These are phyloP conservation scores for Pichia phayaonensis DNA, from an alignment of 805 yeast species.

Conservation along the genomic window DNA sequence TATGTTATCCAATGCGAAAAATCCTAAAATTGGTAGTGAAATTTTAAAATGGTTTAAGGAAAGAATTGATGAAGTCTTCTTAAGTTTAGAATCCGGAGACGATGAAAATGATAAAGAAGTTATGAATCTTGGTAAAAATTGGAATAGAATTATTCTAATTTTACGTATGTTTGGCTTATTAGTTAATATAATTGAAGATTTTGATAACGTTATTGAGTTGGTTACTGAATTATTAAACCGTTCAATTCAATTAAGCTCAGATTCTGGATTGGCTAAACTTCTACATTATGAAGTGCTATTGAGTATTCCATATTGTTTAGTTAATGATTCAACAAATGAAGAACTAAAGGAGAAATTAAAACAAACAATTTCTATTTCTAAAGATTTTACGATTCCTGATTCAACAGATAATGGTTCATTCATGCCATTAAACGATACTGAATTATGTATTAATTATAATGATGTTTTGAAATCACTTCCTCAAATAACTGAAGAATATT, in stretches of 20 bases:
- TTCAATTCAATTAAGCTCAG: conserved; percentile 50
- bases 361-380: conserved; percentile 40
- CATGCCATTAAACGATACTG: conserved; percentile 27
- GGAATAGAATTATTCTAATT: conserved; percentile 64
- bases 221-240: conserved; percentile 46
- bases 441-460: neutral
- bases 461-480: conserved; percentile 17
- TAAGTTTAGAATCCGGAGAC: conserved; percentile 8
- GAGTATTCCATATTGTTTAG: conserved; percentile 50
- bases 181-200: conserved; percentile 48
- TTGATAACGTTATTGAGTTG: conserved; percentile 32
- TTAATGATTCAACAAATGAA: conserved; percentile 20
- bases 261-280: conserved; percentile 55
- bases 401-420: conserved; percentile 28
- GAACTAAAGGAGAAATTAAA: conserved; percentile 29
- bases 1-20: conserved; percentile 55
- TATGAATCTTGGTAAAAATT: conserved; percentile 21
- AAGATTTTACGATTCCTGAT: conserved; percentile 13
- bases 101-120: conserved; percentile 8
- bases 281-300: conserved; percentile 54
- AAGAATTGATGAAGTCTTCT: conserved; percentile 48
- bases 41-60: conserved; percentile 64
- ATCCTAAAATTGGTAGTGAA: conserved; percentile 58
- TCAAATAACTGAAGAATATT: conserved; percentile 39
- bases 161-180: conserved; percentile 64